Percentiles rank a stretch among this genome's conserved stretches.
Conservation (phyloP, 306 rosid genomes). For the Castanea crenata region DNA sequence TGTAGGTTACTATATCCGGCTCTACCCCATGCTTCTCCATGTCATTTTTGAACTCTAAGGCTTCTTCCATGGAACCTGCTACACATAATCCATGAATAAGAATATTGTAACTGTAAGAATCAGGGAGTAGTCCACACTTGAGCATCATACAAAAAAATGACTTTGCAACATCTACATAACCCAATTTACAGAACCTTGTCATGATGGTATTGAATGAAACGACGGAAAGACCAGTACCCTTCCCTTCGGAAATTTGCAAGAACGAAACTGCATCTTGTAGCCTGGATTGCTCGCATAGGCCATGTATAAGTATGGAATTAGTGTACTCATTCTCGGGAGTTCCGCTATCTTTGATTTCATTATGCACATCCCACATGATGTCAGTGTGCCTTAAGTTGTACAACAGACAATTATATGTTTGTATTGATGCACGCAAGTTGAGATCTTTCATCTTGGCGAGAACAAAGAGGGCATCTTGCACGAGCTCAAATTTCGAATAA, state of each 20-base stretch:
- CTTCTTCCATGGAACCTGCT: slow-evolving; percentile 60
- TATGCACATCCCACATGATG: slow-evolving; percentile 44
- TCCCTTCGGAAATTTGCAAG: slow-evolving; percentile 16
- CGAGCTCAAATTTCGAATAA: slow-evolving; percentile 40
- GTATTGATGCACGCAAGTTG: slow-evolving; percentile 36
- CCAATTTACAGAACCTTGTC: slow-evolving; percentile 45
- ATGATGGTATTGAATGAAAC: slow-evolving; percentile 50
- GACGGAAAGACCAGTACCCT: slow-evolving; percentile 31
- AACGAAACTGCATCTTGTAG: slow-evolving; percentile 44
- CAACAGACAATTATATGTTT: slow-evolving; percentile 46
- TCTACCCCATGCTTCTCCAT: slow-evolving; percentile 51
- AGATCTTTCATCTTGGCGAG: slow-evolving; percentile 54
- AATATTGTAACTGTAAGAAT: slow-evolving; percentile 57
- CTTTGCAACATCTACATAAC: slow-evolving; percentile 41
- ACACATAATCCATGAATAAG: slow-evolving; percentile 56
- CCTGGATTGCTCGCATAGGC: slow-evolving; percentile 46
- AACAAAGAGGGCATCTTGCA: slow-evolving; percentile 49
- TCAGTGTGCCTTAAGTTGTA: slow-evolving; percentile 44
- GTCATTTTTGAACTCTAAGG: slow-evolving; percentile 39
- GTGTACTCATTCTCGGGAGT: slow-evolving; percentile 41
- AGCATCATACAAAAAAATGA: slow-evolving; percentile 46
- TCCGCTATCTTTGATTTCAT: slow-evolving; percentile 37
- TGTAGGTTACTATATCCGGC: slow-evolving; percentile 43
- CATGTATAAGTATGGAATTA: slow-evolving; percentile 42
- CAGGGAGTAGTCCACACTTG: slow-evolving; percentile 49